Conservation (phyloP, 768 basidiomycete species). For the Tricholoma matsutake region DNA sequence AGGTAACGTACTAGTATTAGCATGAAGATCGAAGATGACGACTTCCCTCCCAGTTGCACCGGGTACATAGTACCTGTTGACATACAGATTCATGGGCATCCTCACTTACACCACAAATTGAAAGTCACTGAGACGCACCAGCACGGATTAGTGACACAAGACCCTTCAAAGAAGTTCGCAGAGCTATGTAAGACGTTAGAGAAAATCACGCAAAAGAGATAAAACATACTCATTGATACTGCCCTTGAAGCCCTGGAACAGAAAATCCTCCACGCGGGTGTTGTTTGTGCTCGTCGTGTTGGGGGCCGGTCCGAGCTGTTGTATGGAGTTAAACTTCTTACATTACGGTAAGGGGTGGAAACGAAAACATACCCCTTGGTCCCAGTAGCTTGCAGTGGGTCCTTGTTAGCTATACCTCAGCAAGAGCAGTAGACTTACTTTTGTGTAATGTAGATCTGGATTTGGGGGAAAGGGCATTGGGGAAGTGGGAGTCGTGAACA, state of each 20-base stretch:
- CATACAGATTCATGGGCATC: background rate
- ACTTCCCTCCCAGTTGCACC: constrained; percentile 59
- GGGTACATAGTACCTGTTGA: constrained; percentile 40
- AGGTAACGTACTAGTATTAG: constrained; percentile 43
- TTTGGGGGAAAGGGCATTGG: background rate
- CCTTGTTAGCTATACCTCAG: background rate
- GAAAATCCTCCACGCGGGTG: constrained; percentile 54
- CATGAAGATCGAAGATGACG: constrained; percentile 55
- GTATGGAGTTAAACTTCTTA: too few relatives aligned
- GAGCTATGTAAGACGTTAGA: background rate
- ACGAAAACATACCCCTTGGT: constrained; percentile 46
- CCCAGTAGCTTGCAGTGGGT: constrained; percentile 50
- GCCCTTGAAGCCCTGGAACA: constrained; percentile 53
- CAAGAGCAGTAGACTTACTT: too few relatives aligned
- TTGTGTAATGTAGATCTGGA: constrained; percentile 60
- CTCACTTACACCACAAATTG: background rate
- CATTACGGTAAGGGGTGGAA: too few relatives aligned
- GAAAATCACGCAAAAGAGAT: too few relatives aligned
- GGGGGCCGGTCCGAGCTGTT: constrained; percentile 40
- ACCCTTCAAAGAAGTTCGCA: constrained; percentile 47
- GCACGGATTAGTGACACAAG: constrained; percentile 57
- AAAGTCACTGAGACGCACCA: constrained; percentile 31
- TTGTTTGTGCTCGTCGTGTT: constrained; percentile 45
- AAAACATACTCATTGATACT: constrained; percentile 47
- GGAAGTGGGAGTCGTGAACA: background rate